Evolutionary conservation across 371 early-diverging fungal genomes (phyloP).

Genomic region (Cladochytrium tenue): DNA sequence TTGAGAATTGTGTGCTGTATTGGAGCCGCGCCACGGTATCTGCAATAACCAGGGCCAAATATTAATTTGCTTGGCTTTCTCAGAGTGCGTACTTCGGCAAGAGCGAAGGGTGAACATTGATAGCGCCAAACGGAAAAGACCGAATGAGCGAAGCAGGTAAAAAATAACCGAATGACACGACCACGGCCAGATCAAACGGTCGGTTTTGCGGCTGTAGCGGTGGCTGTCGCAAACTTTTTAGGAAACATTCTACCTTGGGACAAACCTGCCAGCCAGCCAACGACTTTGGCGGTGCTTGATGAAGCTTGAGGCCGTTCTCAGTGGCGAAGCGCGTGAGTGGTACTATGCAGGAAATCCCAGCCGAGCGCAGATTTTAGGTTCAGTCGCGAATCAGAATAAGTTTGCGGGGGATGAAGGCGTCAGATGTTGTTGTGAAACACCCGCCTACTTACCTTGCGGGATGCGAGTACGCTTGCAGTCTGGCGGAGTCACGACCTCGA

Average conservation of each 20-base stretch:
- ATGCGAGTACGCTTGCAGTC: slow-evolving; percentile 55
- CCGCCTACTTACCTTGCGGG: slow-evolving; percentile 31
- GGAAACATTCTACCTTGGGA: background rate
- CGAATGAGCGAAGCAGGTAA: slow-evolving; percentile 72
- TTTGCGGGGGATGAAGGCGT: slow-evolving; percentile 44
- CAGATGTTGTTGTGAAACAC: slow-evolving; percentile 26
- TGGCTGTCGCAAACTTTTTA: background rate
- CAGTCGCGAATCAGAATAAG: no score
- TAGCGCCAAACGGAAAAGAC: slow-evolving; percentile 66
- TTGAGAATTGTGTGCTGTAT: slow-evolving; percentile 84
- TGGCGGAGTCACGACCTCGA: slow-evolving; percentile 74
- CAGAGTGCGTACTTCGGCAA: slow-evolving; percentile 62
- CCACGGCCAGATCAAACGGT: slow-evolving; percentile 80
- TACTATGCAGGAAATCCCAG: slow-evolving; percentile 33
- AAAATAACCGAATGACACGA: slow-evolving; percentile 91
- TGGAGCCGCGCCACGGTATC: slow-evolving; percentile 91
- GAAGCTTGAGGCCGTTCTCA: slow-evolving; percentile 32
- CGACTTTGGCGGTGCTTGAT: slow-evolving; percentile 41
- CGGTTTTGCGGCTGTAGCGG: slow-evolving; percentile 14
- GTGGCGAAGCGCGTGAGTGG: slow-evolving; percentile 46
- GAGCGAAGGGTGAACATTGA: slow-evolving; percentile 89
- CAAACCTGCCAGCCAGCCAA: slow-evolving; percentile 45
- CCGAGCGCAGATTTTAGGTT: no score
- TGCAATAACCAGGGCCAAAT: slow-evolving; percentile 9
- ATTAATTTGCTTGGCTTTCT: background rate